Evolutionary conservation across 2,329 filamentous ascomycete genomes (phyloP).

Genomic region (Hypoxylon rubiginosum): DNA sequence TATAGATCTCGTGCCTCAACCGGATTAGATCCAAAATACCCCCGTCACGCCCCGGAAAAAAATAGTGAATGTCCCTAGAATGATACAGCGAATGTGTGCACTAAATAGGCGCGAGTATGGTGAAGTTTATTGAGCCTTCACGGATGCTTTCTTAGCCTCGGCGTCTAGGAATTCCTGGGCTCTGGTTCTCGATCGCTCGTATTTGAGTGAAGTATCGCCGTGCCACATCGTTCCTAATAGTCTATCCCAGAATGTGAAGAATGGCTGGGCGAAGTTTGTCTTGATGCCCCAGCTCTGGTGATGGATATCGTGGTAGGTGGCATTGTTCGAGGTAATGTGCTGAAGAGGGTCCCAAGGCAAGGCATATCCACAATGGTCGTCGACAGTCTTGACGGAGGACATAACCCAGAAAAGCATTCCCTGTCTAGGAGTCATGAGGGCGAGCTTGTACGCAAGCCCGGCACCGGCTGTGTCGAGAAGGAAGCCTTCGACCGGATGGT

Average conservation of each 20-base stretch:
- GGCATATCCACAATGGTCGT: slow-evolving; percentile 97
- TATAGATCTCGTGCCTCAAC: slow-evolving; percentile 35
- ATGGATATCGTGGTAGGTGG: slow-evolving; percentile 96
- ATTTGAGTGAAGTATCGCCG: slow-evolving; percentile 66
- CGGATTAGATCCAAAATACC: slow-evolving; percentile 39
- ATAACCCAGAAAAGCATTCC: slow-evolving; percentile 90
- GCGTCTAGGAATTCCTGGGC: slow-evolving; percentile 58
- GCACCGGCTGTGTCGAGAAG: slow-evolving; percentile 91
- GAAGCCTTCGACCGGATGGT: slow-evolving; percentile 95
- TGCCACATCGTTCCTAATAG: slow-evolving; percentile 86
- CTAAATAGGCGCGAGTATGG: slow-evolving; percentile 22
- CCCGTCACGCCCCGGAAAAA: slow-evolving; percentile 34
- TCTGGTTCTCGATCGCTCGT: slow-evolving; percentile 58
- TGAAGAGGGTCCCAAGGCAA: slow-evolving; percentile 96
- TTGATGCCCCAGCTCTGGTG: slow-evolving; percentile 99
- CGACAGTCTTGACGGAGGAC: slow-evolving; percentile 95
- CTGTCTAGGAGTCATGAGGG: slow-evolving; percentile 86
- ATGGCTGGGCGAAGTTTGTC: slow-evolving; percentile 90
- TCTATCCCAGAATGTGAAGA: slow-evolving; percentile 96
- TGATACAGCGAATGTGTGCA: slow-evolving; percentile 45
- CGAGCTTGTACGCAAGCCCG: slow-evolving; percentile 83
- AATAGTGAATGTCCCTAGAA: slow-evolving; percentile 43
- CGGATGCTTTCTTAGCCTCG: slow-evolving; percentile 60
- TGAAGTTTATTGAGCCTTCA: slow-evolving; percentile 47
- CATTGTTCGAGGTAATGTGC: slow-evolving; percentile 93